These are phyloP conservation scores for Lachancea dasiensis DNA, from an alignment of 805 yeast genomes.

Conservation along the genomic window DNA sequence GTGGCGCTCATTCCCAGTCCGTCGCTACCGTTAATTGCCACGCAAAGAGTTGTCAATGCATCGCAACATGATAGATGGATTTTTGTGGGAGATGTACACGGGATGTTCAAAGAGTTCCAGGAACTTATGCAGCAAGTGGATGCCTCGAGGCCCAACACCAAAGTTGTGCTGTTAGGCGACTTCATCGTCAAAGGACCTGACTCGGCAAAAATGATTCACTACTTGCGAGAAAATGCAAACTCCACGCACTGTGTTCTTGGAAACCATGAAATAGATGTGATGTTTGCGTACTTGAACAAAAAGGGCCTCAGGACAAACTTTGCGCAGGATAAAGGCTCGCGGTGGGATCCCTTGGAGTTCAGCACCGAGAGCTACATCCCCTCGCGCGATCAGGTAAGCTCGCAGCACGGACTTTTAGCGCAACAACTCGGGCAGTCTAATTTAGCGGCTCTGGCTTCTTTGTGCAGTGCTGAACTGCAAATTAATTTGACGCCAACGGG, in stretches of 20 bases:
- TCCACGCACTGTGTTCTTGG: conserved; percentile 72
- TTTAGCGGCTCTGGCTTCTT: conserved; percentile 16
- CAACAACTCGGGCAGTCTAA: conserved; percentile 18
- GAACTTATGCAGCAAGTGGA: conserved; percentile 45
- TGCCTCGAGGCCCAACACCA: conserved; percentile 35
- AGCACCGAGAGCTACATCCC: conserved; percentile 15
- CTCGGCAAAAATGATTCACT: conserved; percentile 62
- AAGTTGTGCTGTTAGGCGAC: conserved; percentile 65
- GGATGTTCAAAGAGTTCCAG: conserved; percentile 53
- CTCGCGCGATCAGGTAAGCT: conserved; percentile 17
- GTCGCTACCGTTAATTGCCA: conserved; percentile 5
- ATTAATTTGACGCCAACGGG: conserved; percentile 12
- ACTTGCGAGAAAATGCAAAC: conserved; percentile 45
- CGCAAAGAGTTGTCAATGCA: conserved; percentile 1
- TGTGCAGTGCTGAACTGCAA: conserved; percentile 19
- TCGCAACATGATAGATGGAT: conserved; percentile 40
- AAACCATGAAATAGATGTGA: conserved; percentile 74
- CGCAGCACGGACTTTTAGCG: conserved; percentile 19
- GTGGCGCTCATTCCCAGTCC: conserved; percentile 2
- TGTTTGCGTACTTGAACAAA: conserved; percentile 53
- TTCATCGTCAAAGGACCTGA: conserved; percentile 80
- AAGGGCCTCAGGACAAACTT: conserved; percentile 26
- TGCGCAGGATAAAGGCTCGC: conserved; percentile 18
- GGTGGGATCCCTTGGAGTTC: conserved; percentile 15
- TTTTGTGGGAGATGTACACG: conserved; percentile 85